These are phyloP conservation scores for Friedmanniomyces simplex DNA, from an alignment of 495 filamentous ascomycete genomes.

Conservation along the genomic window DNA sequence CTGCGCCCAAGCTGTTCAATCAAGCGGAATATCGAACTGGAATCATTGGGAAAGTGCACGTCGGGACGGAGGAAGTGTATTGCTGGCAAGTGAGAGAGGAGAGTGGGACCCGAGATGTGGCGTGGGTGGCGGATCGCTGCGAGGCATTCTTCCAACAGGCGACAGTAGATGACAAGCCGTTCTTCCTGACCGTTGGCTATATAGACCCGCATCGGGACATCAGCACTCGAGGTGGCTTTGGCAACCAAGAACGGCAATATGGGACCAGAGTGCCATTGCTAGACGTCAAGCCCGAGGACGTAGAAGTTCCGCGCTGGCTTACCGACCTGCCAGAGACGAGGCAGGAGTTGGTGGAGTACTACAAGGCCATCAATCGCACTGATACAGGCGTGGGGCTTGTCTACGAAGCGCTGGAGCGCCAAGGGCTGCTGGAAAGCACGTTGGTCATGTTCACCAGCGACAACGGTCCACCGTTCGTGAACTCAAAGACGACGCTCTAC, in stretches of 20 bases:
- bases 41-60: conserved; percentile 39
- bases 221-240: conserved; percentile 34
- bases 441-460: conserved; percentile 38
- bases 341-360: conserved; percentile 37
- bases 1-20: conserved; percentile 32
- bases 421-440: conserved; percentile 31
- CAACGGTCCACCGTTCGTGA: conserved; percentile 40
- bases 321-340: conserved; percentile 33
- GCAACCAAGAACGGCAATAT: conserved; percentile 23
- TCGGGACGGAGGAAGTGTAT: conserved; percentile 34
- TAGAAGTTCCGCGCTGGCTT: conserved; percentile 31
- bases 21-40: conserved; percentile 34
- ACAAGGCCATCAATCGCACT: conserved; percentile 33
- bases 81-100: conserved; percentile 34
- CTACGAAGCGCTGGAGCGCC: conserved; percentile 27
- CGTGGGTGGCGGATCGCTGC: conserved; percentile 29
- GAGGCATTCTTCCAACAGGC: conserved; percentile 31
- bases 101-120: conserved; percentile 32
- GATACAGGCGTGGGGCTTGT: conserved; percentile 37
- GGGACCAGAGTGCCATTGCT: conserved; percentile 9
- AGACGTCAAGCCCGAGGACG: conserved; percentile 19
- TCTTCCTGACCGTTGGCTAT: conserved; percentile 37
- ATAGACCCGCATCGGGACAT: conserved; percentile 38
- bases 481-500: conserved; percentile 41
- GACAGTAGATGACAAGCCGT: conserved; percentile 25